phyloP scores from a whole-genome alignment of 495 filamentous ascomycete genomes.

The Niebla homalea region DNA sequence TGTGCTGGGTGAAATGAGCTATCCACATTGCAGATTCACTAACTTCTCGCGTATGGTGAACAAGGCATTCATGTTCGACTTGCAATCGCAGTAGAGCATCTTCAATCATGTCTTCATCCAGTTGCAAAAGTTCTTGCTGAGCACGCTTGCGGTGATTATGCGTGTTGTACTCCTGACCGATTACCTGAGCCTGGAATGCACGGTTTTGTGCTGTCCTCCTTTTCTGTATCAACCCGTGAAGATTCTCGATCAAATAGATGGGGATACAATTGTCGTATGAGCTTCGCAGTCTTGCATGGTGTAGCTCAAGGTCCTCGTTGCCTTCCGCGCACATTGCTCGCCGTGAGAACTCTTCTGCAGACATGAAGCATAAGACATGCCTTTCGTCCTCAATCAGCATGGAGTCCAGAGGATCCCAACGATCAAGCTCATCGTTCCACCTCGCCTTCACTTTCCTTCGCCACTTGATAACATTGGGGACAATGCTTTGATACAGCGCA shows the following conservation, averaged over 20 bases:
- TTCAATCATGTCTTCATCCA: slow-evolving; percentile 63
- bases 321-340: slow-evolving; percentile 27
- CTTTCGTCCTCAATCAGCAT: slow-evolving; percentile 45
- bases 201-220: slow-evolving; percentile 55
- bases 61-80: slow-evolving; percentile 49
- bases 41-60: slow-evolving; percentile 53
- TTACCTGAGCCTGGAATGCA: slow-evolving; percentile 50
- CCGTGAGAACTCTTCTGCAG: slow-evolving; percentile 54
- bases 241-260: slow-evolving; percentile 69
- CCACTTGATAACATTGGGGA: slow-evolving; percentile 58
- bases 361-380: slow-evolving; percentile 53
- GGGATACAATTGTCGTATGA: slow-evolving; percentile 38
- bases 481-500: slow-evolving; percentile 29
- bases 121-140: slow-evolving; percentile 10
- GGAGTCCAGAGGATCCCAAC: slow-evolving; percentile 52
- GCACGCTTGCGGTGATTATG: neutral
- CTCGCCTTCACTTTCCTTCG: slow-evolving; percentile 50
- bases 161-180: neutral
- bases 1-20: slow-evolving; percentile 64
- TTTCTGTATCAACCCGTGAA: slow-evolving; percentile 53
- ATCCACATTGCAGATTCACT: slow-evolving; percentile 68
- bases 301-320: slow-evolving; percentile 39
- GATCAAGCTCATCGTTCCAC: slow-evolving; percentile 46
- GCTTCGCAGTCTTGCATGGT: slow-evolving; percentile 43
- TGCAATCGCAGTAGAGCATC: slow-evolving; percentile 62